These are phyloP conservation scores for Austroboletus novae-zelandiae DNA, from an alignment of 1,284 basidiomycete species.

Conservation along the genomic window DNA sequence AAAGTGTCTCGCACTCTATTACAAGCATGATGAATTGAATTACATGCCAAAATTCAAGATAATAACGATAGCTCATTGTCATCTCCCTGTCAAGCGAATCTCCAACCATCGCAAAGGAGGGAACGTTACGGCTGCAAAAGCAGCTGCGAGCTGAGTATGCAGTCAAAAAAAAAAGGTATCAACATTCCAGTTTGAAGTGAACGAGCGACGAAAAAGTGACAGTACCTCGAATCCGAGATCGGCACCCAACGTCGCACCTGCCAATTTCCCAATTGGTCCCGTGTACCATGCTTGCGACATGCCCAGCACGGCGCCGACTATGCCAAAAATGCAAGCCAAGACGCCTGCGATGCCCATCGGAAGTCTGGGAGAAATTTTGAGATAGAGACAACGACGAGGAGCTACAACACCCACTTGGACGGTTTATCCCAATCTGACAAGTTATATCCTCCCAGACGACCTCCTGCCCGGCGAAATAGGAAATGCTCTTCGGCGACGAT, in stretches of 20 bases:
- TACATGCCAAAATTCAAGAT: no score
- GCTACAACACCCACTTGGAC: conserved; percentile 31
- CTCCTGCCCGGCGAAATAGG: conserved; percentile 47
- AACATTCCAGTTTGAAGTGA: neutral
- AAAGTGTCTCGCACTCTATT: no score
- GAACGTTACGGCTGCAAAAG: conserved; percentile 41
- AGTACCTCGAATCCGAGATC: conserved; percentile 59
- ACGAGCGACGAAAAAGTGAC: neutral
- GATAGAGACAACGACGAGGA: neutral
- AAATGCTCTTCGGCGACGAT: conserved; percentile 59
- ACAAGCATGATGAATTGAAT: no score
- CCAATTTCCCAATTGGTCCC: conserved; percentile 46
- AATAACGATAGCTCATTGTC: neutral
- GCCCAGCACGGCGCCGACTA: conserved; percentile 47
- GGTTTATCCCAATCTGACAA: conserved; percentile 53
- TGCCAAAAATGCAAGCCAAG: conserved; percentile 45
- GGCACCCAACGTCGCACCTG: conserved; percentile 44
- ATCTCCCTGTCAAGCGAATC: conserved; percentile 42
- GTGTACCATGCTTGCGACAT: conserved; percentile 54
- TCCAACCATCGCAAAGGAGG: conserved; percentile 45
- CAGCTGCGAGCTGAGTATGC: conserved; percentile 39
- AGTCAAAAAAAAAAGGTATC: neutral
- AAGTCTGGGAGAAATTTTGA: conserved; percentile 33
- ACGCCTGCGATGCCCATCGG: conserved; percentile 58
- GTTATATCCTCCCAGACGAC: conserved; percentile 52